phyloP scores from a whole-genome alignment of 345 rosid genomes.

The Leavenworthia alabamica region DNA sequence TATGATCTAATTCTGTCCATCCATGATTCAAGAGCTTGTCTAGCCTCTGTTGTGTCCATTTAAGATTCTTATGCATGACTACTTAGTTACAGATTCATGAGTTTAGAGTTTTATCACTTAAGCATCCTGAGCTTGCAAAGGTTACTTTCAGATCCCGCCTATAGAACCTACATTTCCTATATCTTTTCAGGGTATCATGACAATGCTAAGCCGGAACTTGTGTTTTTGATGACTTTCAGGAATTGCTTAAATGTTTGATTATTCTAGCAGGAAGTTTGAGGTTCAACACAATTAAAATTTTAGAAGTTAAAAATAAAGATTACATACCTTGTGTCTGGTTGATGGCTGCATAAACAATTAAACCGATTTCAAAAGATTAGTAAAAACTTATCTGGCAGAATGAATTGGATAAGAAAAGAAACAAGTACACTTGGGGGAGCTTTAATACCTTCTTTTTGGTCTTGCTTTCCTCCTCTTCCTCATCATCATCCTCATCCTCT shows the following conservation, averaged over 20 bases:
- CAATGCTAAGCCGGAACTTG: background rate
- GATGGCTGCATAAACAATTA: slow-evolving; percentile 9
- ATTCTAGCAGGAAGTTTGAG: background rate
- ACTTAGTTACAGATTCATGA: background rate
- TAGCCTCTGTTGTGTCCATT: background rate
- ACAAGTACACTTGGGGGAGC: background rate
- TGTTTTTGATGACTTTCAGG: background rate
- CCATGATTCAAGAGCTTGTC: background rate
- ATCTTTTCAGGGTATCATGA: background rate
- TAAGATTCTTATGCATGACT: background rate
- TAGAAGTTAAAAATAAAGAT: background rate
- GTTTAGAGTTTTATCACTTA: background rate
- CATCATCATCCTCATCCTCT: slow-evolving; percentile 45
- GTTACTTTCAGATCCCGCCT: background rate
- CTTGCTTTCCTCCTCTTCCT: slow-evolving; percentile 43
- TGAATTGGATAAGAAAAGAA: background rate
- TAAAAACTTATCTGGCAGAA: slow-evolving; percentile 1
- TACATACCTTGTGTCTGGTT: slow-evolving; percentile 44
- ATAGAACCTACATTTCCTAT: background rate
- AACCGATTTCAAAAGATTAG: slow-evolving; percentile 8
- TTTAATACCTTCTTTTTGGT: slow-evolving; percentile 46
- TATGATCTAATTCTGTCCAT: background rate
- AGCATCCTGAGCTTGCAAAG: background rate
- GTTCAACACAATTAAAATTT: background rate
- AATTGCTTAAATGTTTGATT: background rate